These are phyloP conservation scores for Agaricus subrufescens DNA, from an alignment of 768 basidiomycete genomes.

Conservation along the genomic window DNA sequence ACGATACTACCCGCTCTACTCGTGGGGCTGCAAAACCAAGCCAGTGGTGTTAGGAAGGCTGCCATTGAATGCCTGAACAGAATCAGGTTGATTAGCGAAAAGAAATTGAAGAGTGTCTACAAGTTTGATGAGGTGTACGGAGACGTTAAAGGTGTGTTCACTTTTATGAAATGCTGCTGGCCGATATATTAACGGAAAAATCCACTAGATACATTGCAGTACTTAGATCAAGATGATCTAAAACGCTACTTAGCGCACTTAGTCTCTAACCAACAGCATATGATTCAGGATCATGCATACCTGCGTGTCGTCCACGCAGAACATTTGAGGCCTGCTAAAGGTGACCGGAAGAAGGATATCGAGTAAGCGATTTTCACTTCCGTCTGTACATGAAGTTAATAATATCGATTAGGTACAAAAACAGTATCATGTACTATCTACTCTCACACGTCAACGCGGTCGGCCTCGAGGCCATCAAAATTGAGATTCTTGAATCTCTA, in stretches of 20 bases:
- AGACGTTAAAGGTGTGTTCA: constrained; percentile 43
- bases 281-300: constrained; percentile 55
- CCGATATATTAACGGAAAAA: not conserved
- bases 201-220: constrained; percentile 49
- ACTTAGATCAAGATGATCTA: constrained; percentile 61
- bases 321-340: constrained; percentile 39
- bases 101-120: constrained; percentile 55
- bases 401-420: constrained; percentile 52
- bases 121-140: constrained; percentile 75
- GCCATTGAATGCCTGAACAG: constrained; percentile 54
- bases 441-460: constrained; percentile 74
- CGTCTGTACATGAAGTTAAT: not conserved
- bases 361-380: constrained; percentile 35
- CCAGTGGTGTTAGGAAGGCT: constrained; percentile 38
- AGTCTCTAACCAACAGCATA: constrained; percentile 45
- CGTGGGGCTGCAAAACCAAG: constrained; percentile 48
- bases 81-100: constrained; percentile 34
- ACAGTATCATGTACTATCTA: constrained; percentile 68
- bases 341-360: constrained; percentile 51
- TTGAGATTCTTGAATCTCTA: constrained; percentile 46
- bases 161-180: not conserved
- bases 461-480: constrained; percentile 39
- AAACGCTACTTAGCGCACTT: constrained; percentile 53
- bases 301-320: constrained; percentile 57
- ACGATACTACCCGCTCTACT: constrained; percentile 69